phyloP scores from a whole-genome alignment of 305 asterid species.

The Galium porrigens region DNA sequence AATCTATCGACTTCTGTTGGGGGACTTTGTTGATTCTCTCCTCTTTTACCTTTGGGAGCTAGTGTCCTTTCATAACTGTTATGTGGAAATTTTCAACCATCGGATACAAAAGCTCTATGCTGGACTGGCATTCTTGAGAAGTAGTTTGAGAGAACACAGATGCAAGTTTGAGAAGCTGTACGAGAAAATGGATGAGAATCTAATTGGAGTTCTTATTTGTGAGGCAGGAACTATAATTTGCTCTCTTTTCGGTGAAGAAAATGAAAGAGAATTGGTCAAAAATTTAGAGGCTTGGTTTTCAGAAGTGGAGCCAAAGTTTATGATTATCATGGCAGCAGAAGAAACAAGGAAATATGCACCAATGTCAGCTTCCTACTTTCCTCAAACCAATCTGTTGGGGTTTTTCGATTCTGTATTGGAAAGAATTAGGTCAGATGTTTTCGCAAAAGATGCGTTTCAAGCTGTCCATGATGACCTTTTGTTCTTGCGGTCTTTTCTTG shows the following conservation, averaged over 20 bases:
- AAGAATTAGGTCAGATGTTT: not conserved
- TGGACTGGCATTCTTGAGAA: not conserved
- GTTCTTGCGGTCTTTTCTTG: not conserved
- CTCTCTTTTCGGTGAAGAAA: not conserved
- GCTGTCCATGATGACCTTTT: not conserved
- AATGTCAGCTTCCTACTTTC: not conserved
- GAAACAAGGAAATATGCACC: not conserved
- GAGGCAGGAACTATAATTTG: not conserved
- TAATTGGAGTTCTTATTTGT: not conserved
- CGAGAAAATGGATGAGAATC: not conserved
- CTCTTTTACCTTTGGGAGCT: not conserved
- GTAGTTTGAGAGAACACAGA: not conserved
- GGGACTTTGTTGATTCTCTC: constrained; percentile 1
- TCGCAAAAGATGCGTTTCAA: not conserved
- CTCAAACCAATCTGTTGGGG: not conserved
- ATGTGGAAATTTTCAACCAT: not conserved
- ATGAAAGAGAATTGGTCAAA: not conserved
- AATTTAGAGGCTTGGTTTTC: not conserved
- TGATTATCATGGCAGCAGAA: not conserved
- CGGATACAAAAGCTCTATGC: not conserved
- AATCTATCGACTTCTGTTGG: not conserved
- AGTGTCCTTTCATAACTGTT: not conserved
- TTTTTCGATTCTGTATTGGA: not conserved
- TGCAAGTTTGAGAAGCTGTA: not conserved
- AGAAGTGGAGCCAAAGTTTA: not conserved